A percentile compares a stretch with the other conserved stretches of the same genome.
These are phyloP conservation scores for Blastobotrys illinoisensis DNA, from an alignment of 1,139 yeast genomes.

Conservation along the genomic window DNA sequence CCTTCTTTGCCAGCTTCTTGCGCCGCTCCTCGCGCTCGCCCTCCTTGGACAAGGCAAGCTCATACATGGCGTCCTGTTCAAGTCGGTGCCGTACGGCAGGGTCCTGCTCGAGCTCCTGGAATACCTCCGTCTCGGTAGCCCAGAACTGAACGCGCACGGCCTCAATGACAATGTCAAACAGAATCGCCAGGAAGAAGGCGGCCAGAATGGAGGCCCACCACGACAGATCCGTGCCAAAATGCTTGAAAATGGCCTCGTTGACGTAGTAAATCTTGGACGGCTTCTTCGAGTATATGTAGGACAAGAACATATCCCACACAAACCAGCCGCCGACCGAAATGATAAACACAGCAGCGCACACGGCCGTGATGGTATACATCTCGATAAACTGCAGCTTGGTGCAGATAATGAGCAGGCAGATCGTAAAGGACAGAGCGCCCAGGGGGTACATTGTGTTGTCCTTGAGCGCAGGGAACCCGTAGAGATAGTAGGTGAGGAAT, in stretches of 20 bases:
- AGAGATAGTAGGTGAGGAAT: conserved; percentile 58
- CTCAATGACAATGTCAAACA: conserved; percentile 61
- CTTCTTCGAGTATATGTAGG: conserved; percentile 56
- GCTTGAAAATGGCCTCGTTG: conserved; percentile 54
- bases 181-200: conserved; percentile 46
- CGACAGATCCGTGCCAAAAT: conserved; percentile 70
- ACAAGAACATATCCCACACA: conserved; percentile 76
- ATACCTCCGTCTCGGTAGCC: conserved; percentile 75
- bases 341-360: conserved; percentile 61
- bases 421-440: conserved; percentile 70
- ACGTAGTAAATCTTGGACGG: conserved; percentile 68
- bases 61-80: conserved; percentile 67
- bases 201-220: conserved; percentile 81
- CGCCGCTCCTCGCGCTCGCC: conserved; percentile 4
- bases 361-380: conserved; percentile 72
- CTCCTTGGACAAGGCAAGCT: conserved; percentile 47
- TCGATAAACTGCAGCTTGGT: conserved; percentile 77
- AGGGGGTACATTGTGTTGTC: conserved; percentile 80
- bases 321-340: conserved; percentile 86
- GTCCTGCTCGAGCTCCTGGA: conserved; percentile 71
- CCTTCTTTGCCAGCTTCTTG: conserved; percentile 6
- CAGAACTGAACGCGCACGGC: conserved; percentile 49
- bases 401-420: conserved; percentile 66
- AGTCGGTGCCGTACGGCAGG: conserved; percentile 59
- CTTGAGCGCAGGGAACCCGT: conserved; percentile 57